Evolutionary conservation across 1,284 basidiomycete species (phyloP), one percentile per base, ranked within the genome.

Genomic region (Trichosporon coremiiforme): DNA sequence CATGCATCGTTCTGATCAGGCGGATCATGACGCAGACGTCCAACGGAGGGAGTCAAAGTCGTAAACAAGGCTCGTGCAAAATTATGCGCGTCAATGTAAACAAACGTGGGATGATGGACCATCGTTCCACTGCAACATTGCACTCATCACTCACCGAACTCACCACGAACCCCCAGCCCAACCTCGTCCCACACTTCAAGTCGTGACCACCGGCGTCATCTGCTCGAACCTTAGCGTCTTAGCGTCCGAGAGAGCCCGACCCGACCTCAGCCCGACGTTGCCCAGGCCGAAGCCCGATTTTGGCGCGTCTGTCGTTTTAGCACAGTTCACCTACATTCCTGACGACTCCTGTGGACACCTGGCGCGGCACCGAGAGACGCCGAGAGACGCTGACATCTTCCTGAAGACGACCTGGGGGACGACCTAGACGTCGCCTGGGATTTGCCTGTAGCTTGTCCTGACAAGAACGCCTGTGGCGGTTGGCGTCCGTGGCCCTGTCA

Each of bases 321-420:
- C 41, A 45, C 41, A 45, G 41, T 15, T 12, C 36, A 10, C 10
- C 41, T 10, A 15, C 41, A 17, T 17, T 45, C 41, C 41, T 17
- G 13, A 15, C 4, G 17, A 2, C 15, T n/a, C 45, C 45, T 47
- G 45, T n/a, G n/a, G n/a, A n/a, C n/a, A n/a, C n/a, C n/a, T n/a
- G n/a, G 17, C 45, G 47, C 47, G 47, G 47, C 47, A 20, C 20
- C 47, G 47, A 53, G 47, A 53, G 47, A 53, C 20, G 47, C 47
- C 47, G 47, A 53, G 47, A 22, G 20, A 53, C 47, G 47, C 47
- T 53, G 6, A 8, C 36, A 38, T 22, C 20, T n/a, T 38, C 47
- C 47, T 53, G 47, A 53, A 22, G 1, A n/a, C 20, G 8, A 8
- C 41, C 20, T n/a, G 47, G 20, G 8, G 9, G 47, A 7, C 47